These are phyloP conservation scores for Naganishia kalamii DNA, from an alignment of 768 basidiomycete species.

Conservation along the genomic window DNA sequence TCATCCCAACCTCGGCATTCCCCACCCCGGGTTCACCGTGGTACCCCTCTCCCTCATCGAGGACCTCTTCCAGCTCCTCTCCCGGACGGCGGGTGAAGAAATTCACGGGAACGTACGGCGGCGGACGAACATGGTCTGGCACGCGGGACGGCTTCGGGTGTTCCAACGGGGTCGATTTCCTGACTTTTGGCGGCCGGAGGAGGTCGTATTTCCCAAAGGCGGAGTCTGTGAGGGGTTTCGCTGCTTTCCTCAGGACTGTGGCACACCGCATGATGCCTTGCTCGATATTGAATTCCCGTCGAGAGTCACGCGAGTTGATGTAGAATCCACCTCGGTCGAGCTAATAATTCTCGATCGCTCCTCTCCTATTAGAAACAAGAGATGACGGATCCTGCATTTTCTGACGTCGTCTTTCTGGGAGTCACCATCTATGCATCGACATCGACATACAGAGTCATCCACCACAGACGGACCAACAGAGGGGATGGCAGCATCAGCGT, in stretches of 20 bases:
- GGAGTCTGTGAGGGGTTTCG: neutral
- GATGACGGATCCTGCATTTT: no score
- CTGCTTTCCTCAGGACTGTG: neutral
- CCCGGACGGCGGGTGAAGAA: conserved; percentile 31
- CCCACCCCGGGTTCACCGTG: conserved; percentile 15
- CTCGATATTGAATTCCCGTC: no score
- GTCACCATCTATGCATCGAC: no score
- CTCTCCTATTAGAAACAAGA: no score
- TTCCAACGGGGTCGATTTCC: neutral
- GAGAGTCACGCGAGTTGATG: no score
- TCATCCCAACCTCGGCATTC: conserved; percentile 3
- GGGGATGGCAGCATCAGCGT: no score
- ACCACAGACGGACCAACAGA: neutral
- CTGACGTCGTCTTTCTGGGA: no score
- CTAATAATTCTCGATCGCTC: no score
- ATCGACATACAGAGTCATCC: neutral
- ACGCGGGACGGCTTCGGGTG: conserved; percentile 45
- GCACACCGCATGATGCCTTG: neutral
- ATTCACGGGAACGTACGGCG: conserved; percentile 53
- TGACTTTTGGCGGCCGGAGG: conserved; percentile 12
- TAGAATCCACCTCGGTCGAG: no score
- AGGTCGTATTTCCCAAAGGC: conserved; percentile 17
- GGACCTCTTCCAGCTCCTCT: conserved; percentile 8
- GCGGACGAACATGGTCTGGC: conserved; percentile 55
- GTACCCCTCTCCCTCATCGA: conserved; percentile 61